phyloP scores from a whole-genome alignment of 768 basidiomycete genomes.

The Baorangia bicolor region DNA sequence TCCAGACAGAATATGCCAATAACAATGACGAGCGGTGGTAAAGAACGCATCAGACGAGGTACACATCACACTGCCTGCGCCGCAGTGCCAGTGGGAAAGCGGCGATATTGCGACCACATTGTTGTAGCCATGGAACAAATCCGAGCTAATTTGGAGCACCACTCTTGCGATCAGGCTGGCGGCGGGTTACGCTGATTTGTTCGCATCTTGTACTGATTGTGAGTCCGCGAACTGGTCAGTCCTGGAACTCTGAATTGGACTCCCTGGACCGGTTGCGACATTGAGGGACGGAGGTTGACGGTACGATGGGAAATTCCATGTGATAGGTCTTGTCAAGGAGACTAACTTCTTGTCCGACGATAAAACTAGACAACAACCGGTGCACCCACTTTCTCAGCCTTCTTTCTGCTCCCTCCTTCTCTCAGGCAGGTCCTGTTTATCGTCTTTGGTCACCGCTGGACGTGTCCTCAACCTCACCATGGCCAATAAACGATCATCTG shows the following conservation, averaged over 20 bases:
- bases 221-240: neutral
- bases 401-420: constrained; percentile 9
- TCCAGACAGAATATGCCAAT: constrained; percentile 7
- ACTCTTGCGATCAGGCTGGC: no score
- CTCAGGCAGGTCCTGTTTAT: constrained; percentile 31
- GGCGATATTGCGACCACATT: no score
- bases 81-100: no score
- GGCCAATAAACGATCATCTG: constrained; percentile 50
- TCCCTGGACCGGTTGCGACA: neutral
- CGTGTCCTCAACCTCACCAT: constrained; percentile 25
- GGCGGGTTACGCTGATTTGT: neutral
- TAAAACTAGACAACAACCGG: constrained; percentile 6
- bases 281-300: neutral
- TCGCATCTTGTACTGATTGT: neutral
- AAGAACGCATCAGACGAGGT: neutral
- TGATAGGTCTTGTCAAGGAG: constrained; percentile 1
- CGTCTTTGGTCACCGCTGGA: constrained; percentile 13
- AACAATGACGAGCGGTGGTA: neutral
- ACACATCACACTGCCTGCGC: no score
- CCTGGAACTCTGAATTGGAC: neutral
- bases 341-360: neutral
- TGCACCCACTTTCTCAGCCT: neutral
- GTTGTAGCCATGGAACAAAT: neutral
- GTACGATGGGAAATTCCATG: constrained; percentile 10
- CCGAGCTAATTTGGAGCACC: no score